Evolutionary conservation across 2,329 filamentous ascomycete species (phyloP).

Genomic region (Beauveria rudraprayagi): DNA sequence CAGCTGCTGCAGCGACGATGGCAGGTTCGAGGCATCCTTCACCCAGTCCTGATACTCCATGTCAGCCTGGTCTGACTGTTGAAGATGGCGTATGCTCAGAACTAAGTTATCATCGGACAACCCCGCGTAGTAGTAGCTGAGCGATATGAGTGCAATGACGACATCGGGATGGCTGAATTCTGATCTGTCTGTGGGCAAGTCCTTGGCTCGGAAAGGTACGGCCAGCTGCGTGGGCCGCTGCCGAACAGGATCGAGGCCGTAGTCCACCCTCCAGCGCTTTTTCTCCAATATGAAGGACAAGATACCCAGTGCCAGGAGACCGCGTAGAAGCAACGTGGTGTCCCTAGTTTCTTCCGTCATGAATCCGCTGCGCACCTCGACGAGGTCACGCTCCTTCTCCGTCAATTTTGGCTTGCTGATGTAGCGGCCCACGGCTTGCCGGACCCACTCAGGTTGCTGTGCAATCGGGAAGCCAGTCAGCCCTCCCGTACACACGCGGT

Average conservation of each 20-base stretch:
- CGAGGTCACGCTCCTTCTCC: neutral
- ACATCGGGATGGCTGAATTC: conserved; percentile 59
- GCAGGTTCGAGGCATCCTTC: too few species aligned
- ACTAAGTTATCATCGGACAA: conserved; percentile 22
- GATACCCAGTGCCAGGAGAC: conserved; percentile 48
- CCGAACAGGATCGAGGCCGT: conserved; percentile 42
- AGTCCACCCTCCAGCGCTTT: conserved; percentile 60
- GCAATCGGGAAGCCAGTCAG: conserved; percentile 34
- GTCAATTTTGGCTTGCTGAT: neutral
- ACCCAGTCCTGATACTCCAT: too few species aligned
- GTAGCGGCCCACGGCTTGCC: neutral
- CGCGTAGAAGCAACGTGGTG: conserved; percentile 32
- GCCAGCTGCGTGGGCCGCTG: conserved; percentile 37
- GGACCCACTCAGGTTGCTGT: conserved; percentile 19
- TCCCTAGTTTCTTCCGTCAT: neutral
- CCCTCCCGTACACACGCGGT: conserved; percentile 21
- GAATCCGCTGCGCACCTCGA: neutral
- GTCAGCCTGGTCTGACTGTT: too few species aligned
- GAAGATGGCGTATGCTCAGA: too few species aligned
- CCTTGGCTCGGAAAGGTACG: conserved; percentile 54
- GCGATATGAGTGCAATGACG: conserved; percentile 44
- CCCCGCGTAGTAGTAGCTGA: conserved; percentile 50
- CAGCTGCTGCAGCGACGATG: too few species aligned
- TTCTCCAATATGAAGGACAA: conserved; percentile 43
- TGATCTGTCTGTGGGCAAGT: conserved; percentile 42